A percentile compares a stretch with the other conserved stretches of the same genome.
Conservation (phyloP, 2,329 filamentous ascomycete genomes). For the Furcasterigmium furcatum region DNA sequence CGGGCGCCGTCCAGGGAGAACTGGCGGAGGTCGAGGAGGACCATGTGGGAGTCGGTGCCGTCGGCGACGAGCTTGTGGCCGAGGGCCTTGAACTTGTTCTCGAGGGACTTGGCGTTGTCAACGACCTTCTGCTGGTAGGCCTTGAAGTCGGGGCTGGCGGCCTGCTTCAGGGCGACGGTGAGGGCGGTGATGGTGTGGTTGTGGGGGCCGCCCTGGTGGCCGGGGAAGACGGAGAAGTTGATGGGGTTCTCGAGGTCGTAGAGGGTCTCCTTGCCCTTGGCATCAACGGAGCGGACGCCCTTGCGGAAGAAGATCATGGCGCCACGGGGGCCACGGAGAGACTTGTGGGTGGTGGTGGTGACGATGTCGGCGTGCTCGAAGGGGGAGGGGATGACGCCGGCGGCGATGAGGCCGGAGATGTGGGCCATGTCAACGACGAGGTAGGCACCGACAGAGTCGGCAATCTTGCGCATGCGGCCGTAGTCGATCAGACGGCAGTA, state of each 20-base stretch:
- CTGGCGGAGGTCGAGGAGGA: slow-evolving; percentile 89
- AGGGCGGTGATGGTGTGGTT: slow-evolving; percentile 99
- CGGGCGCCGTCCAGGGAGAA: slow-evolving; percentile 86
- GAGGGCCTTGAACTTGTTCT: slow-evolving; percentile 77
- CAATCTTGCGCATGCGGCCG: slow-evolving; percentile 91
- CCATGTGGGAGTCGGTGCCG: slow-evolving; percentile 97
- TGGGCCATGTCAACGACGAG: slow-evolving; percentile 98
- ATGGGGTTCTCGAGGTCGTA: slow-evolving; percentile 96
- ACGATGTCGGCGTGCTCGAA: slow-evolving; percentile 94
- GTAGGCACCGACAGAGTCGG: slow-evolving; percentile 90
- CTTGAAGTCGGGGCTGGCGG: slow-evolving; percentile 85
- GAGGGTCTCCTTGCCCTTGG: slow-evolving; percentile 86
- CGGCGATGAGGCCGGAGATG: slow-evolving; percentile 93
- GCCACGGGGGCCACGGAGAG: slow-evolving; percentile 91
- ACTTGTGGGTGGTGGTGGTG: slow-evolving; percentile 99
- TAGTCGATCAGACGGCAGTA: slow-evolving; percentile 99
- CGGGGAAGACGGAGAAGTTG: slow-evolving; percentile 99
- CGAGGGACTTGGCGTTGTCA: slow-evolving; percentile 88
- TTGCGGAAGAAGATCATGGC: slow-evolving; percentile 99
- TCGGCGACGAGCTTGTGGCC: slow-evolving; percentile 94
- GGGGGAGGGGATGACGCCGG: slow-evolving; percentile 88
- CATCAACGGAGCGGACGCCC: slow-evolving; percentile 83
- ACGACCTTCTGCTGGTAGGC: slow-evolving; percentile 91
- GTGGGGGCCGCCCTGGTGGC: slow-evolving; percentile 97
- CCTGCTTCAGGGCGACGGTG: slow-evolving; percentile 92